phyloP scores from a whole-genome alignment of 2,329 filamentous ascomycete genomes.

The Apiospora aurea region DNA sequence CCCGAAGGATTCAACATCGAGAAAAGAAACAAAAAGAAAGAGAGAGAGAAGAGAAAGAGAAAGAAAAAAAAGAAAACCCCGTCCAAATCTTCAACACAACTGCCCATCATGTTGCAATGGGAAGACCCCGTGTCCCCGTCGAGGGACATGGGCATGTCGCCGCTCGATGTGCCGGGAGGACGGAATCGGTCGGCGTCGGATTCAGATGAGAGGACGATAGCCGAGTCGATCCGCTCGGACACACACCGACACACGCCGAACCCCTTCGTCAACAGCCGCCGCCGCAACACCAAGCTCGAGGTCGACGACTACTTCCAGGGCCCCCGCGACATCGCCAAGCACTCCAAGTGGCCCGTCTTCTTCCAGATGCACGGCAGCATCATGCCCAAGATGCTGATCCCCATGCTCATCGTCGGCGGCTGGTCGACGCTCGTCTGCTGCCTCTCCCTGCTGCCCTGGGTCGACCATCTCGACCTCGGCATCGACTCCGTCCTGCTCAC shows the following conservation, averaged over 20 bases:
- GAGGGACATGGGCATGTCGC: not conserved
- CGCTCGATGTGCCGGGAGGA: not conserved
- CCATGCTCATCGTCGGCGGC: conserved; percentile 64
- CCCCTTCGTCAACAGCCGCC: not conserved
- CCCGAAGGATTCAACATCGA: not conserved
- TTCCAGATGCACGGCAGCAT: conserved; percentile 78
- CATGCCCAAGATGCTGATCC: conserved; percentile 77
- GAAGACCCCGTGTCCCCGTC: not conserved
- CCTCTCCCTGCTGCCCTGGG: conserved; percentile 51
- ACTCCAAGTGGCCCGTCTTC: conserved; percentile 82
- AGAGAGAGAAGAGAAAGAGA: not conserved
- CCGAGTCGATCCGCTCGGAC: not conserved
- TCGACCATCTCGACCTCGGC: conserved; percentile 49
- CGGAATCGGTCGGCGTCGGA: not conserved
- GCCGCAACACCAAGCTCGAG: not conserved
- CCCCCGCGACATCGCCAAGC: conserved; percentile 48
- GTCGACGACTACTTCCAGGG: conserved; percentile 27
- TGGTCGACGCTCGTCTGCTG: conserved; percentile 74
- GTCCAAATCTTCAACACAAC: no score
- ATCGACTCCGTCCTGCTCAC: conserved; percentile 78
- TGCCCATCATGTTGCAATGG: not conserved
- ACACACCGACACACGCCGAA: not conserved
- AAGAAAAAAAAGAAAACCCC: not conserved
- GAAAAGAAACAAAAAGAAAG: not conserved
- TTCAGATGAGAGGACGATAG: not conserved